phyloP scores from a whole-genome alignment of 495 filamentous ascomycete genomes.

The Lophium mytilinum region DNA sequence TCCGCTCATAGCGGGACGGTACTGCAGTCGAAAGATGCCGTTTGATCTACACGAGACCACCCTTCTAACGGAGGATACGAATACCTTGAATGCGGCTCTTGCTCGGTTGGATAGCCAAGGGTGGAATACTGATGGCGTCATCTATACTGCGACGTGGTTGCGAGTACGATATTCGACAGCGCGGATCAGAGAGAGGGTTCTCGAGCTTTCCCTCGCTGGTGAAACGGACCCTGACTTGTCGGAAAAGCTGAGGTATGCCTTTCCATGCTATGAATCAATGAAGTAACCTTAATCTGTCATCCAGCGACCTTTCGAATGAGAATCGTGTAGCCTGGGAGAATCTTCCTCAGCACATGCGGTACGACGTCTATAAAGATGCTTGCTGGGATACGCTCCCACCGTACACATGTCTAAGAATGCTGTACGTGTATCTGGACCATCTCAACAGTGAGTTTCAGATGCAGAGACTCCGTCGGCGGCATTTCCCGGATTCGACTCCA shows the following conservation, averaged over 20 bases:
- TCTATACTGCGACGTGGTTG: constrained; percentile 14
- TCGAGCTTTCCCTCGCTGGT: constrained; percentile 16
- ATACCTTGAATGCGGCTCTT: constrained; percentile 6
- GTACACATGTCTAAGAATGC: constrained; percentile 9
- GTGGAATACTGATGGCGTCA: constrained; percentile 15
- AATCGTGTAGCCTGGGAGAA: constrained; percentile 10
- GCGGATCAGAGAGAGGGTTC: constrained; percentile 5
- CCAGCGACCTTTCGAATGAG: not conserved
- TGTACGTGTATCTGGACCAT: constrained; percentile 17
- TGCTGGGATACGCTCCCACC: constrained; percentile 5
- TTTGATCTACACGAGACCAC: constrained; percentile 17
- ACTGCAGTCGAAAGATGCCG: constrained; percentile 12
- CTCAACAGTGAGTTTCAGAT: constrained; percentile 18
- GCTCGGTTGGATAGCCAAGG: constrained; percentile 9
- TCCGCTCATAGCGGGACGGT: constrained; percentile 13
- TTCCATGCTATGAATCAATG: no score
- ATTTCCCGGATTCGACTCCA: constrained; percentile 11
- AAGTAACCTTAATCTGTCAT: no score
- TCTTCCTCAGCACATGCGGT: constrained; percentile 13
- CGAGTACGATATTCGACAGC: constrained; percentile 3
- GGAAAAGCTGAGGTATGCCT: constrained; percentile 8
- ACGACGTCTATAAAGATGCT: constrained; percentile 17
- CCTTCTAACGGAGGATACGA: constrained; percentile 2
- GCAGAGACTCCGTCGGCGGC: constrained; percentile 13
- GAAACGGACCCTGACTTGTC: constrained; percentile 4